Percentiles rank a stretch among this genome's conserved stretches.
phyloP scores from a whole-genome alignment of 2,329 filamentous ascomycete genomes.

The Colletotrichum sp. region DNA sequence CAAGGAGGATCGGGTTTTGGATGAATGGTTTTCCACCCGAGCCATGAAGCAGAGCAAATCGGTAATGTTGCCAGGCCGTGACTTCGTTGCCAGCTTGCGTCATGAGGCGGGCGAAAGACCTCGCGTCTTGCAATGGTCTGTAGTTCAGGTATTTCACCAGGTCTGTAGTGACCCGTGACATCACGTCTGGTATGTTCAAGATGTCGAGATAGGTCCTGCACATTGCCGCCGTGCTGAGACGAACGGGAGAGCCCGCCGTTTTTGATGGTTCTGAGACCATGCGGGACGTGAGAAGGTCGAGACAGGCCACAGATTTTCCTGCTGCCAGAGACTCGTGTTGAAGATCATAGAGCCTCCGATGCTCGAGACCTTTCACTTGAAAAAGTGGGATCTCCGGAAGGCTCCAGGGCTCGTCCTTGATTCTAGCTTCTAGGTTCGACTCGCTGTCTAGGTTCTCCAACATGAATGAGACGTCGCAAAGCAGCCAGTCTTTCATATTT shows the following conservation, averaged over 20 bases:
- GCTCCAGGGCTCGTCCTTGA: no score
- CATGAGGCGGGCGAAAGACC: no score
- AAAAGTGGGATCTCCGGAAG: no score
- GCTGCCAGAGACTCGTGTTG: not conserved
- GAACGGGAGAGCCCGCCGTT: not conserved
- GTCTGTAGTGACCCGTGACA: not conserved
- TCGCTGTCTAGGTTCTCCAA: no score
- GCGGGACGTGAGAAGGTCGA: not conserved
- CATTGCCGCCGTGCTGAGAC: not conserved
- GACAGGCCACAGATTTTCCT: not conserved
- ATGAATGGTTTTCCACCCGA: not conserved
- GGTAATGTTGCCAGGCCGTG: no score
- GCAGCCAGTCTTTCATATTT: not conserved
- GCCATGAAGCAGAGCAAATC: not conserved
- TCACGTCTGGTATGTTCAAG: no score
- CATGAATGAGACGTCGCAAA: not conserved
- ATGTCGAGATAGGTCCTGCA: not conserved
- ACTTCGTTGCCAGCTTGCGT: no score
- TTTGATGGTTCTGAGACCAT: no score
- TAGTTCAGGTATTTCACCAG: not conserved
- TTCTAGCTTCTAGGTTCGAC: no score
- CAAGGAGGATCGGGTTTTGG: not conserved
- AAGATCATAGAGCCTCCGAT: no score
- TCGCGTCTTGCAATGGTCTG: not conserved
- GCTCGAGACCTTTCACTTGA: no score